Conservation (phyloP, 768 basidiomycete genomes). For the Tylopilus plumbeoviolaceoides region DNA sequence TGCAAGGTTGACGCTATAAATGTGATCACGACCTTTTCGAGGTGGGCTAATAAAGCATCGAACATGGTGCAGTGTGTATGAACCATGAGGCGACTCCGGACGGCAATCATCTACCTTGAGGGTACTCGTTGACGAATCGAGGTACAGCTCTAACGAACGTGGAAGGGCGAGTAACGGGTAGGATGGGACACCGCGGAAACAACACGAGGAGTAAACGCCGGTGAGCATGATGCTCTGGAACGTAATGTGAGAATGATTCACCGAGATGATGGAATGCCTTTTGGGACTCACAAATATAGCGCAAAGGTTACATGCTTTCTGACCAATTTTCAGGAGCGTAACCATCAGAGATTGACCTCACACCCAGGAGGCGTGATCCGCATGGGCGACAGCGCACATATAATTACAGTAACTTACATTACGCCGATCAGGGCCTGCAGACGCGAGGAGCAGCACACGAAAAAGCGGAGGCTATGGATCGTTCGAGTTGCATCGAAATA, state of each 20-base stretch:
- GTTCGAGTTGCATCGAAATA: no score
- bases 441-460: background rate
- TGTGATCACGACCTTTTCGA: conserved; percentile 41
- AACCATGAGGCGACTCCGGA: conserved; percentile 19
- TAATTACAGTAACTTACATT: conserved; percentile 24
- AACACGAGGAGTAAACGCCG: conserved; percentile 33
- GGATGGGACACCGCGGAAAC: conserved; percentile 50
- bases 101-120: no score
- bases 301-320: background rate
- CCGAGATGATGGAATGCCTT: background rate
- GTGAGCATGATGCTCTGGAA: conserved; percentile 53
- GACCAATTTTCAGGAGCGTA: background rate
- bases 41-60: conserved; percentile 45
- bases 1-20: conserved; percentile 34
- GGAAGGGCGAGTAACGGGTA: conserved; percentile 36
- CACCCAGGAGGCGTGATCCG: conserved; percentile 7
- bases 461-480: no score
- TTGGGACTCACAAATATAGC: background rate
- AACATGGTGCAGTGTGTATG: conserved; percentile 21
- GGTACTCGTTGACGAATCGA: conserved; percentile 23
- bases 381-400: conserved; percentile 1
- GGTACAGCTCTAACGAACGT: conserved; percentile 34
- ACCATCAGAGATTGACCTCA: conserved; percentile 25
- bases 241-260: background rate
- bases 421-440: conserved; percentile 33